A percentile compares a stretch with the other conserved stretches of the same genome.
Evolutionary conservation across 2,329 filamentous ascomycete genomes (phyloP).

Genomic region (Talaromyces islandicus): DNA sequence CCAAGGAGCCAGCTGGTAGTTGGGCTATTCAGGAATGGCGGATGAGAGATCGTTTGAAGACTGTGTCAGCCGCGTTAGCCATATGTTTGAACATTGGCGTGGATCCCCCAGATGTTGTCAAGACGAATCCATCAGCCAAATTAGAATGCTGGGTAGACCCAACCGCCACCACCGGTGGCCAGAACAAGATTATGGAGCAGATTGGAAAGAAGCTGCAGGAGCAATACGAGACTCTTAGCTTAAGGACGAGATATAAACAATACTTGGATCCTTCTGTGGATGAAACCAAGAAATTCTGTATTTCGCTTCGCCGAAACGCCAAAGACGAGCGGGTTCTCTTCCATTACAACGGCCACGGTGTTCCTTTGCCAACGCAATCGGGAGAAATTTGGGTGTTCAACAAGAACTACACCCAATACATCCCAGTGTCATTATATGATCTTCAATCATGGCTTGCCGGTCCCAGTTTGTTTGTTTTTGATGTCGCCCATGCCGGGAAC

Average conservation of each 20-base stretch:
- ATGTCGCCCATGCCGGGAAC: slow-evolving; percentile 93
- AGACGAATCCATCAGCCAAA: slow-evolving; percentile 87
- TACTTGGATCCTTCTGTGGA: slow-evolving; percentile 95
- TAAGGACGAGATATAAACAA: slow-evolving; percentile 95
- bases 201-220: slow-evolving; percentile 95
- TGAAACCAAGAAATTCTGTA: slow-evolving; percentile 94
- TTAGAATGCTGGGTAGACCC: slow-evolving; percentile 97
- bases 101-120: slow-evolving; percentile 93
- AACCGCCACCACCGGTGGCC: slow-evolving; percentile 66
- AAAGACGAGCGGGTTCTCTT: slow-evolving; percentile 96
- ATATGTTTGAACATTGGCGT: slow-evolving; percentile 97
- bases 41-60: slow-evolving; percentile 94
- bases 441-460: slow-evolving; percentile 93
- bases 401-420: slow-evolving; percentile 97
- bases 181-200: slow-evolving; percentile 77
- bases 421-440: slow-evolving; percentile 91
- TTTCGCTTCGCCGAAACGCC: slow-evolving; percentile 80
- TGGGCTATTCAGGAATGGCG: slow-evolving; percentile 83
- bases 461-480: slow-evolving; percentile 94
- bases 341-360: slow-evolving; percentile 97
- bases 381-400: slow-evolving; percentile 99
- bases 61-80: slow-evolving; percentile 87
- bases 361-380: slow-evolving; percentile 89
- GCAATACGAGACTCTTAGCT: slow-evolving; percentile 92
- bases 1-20: slow-evolving; percentile 53